Conservation (phyloP, 2,329 filamentous ascomycete genomes). For the Beauveria varroae region DNA sequence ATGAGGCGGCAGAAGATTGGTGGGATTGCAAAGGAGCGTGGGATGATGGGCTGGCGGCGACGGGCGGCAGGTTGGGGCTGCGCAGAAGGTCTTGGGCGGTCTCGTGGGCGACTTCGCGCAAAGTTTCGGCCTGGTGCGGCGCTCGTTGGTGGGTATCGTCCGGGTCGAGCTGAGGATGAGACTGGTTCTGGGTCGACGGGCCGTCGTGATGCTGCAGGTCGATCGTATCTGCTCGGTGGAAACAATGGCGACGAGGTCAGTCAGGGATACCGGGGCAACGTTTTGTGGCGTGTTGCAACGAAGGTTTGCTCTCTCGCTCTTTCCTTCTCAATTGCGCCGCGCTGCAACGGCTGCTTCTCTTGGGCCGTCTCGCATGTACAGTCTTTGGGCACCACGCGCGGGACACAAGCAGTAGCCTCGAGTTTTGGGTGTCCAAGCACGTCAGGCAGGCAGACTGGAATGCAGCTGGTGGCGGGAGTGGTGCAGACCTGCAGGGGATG, state of each 20-base stretch:
- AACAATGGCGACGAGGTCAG: conserved; percentile 2
- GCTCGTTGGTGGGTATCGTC: conserved; percentile 44
- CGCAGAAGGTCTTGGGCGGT: conserved; percentile 62
- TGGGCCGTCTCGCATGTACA: background rate
- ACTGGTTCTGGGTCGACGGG: conserved; percentile 79
- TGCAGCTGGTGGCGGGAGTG: background rate
- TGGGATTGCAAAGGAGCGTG: conserved; percentile 21
- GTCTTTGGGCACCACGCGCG: background rate
- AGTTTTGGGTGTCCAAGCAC: background rate
- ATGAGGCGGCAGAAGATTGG: conserved; percentile 33
- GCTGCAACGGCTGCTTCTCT: background rate
- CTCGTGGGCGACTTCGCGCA: conserved; percentile 74
- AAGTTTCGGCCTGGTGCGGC: conserved; percentile 77
- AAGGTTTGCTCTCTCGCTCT: background rate
- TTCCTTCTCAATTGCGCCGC: background rate
- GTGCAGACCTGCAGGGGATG: background rate
- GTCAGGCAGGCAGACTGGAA: conserved; percentile 4
- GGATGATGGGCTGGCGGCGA: conserved; percentile 35
- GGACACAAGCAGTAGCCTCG: background rate
- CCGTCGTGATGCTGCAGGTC: conserved; percentile 81
- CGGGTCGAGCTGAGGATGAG: conserved; percentile 38
- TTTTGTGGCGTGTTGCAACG: background rate
- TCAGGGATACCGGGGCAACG: background rate
- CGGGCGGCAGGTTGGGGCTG: conserved; percentile 37
- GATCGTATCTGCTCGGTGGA: conserved; percentile 63